phyloP scores from a whole-genome alignment of 805 yeast genomes.

The Suhomyces vadensis region DNA sequence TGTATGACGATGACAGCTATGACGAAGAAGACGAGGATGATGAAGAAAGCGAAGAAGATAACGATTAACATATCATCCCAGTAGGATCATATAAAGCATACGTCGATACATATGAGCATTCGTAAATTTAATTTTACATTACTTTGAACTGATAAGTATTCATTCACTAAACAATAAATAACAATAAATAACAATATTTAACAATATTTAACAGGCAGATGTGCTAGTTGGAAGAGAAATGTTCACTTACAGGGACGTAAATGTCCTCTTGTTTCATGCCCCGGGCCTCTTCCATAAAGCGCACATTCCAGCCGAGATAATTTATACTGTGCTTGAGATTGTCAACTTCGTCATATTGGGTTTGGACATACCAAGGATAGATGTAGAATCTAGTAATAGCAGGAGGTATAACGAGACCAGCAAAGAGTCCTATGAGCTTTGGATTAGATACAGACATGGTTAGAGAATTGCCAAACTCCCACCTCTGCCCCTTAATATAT shows the following conservation, averaged over 20 bases:
- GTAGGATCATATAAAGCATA: too few relatives aligned
- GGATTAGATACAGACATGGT: neutral
- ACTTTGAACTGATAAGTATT: too few relatives aligned
- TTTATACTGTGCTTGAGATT: constrained; percentile 32
- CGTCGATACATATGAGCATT: neutral
- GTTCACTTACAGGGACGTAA: constrained; percentile 23
- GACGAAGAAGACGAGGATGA: constrained; percentile 17
- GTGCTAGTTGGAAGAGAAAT: neutral
- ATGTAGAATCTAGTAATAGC: constrained; percentile 27
- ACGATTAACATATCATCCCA: neutral
- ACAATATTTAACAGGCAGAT: too few relatives aligned
- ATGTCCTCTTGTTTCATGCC: constrained; percentile 30
- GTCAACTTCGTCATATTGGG: constrained; percentile 30
- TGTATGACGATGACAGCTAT: constrained; percentile 9
- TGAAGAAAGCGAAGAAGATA: constrained; percentile 12
- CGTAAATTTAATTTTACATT: too few relatives aligned
- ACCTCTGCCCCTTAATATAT: neutral
- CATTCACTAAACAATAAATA: too few relatives aligned
- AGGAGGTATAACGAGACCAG: constrained; percentile 34
- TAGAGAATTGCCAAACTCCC: neutral
- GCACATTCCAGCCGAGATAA: constrained; percentile 36
- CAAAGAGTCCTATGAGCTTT: constrained; percentile 22
- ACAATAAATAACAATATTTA: too few relatives aligned
- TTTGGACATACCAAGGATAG: constrained; percentile 25
- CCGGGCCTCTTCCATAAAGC: constrained; percentile 29